Evolutionary conservation across 2,329 filamentous ascomycete species (phyloP).

Genomic region (Pyrenophora seminiperda): DNA sequence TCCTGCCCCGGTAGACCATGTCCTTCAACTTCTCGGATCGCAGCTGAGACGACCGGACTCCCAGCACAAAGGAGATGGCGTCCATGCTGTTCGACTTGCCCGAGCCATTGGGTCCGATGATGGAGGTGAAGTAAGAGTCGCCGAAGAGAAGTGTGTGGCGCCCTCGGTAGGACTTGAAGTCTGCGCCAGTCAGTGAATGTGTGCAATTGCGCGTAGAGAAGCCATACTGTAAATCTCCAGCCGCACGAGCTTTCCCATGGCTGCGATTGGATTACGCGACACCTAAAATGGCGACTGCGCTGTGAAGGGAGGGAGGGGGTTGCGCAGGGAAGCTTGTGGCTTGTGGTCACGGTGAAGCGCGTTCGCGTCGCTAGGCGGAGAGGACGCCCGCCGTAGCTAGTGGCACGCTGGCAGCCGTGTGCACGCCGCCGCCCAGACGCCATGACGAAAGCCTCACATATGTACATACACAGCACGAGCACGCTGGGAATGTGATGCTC

Average conservation of each 20-base stretch:
- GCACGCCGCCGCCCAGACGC: conserved; percentile 14
- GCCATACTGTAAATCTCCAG: conserved; percentile 87
- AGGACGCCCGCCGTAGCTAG: conserved; percentile 33
- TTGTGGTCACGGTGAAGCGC: conserved; percentile 9
- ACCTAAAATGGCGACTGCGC: conserved; percentile 18
- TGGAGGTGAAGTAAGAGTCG: conserved; percentile 98
- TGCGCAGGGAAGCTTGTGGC: conserved; percentile 7
- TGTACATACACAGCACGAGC: too few species aligned
- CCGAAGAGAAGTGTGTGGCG: conserved; percentile 93
- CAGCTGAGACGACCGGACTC: conserved; percentile 97
- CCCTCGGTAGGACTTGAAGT: conserved; percentile 99
- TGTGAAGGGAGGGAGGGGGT: conserved; percentile 3
- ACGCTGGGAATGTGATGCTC: background rate
- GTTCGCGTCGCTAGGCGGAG: conserved; percentile 21
- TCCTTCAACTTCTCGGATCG: conserved; percentile 93
- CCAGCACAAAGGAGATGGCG: conserved; percentile 97
- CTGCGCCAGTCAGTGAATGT: conserved; percentile 52
- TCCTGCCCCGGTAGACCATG: conserved; percentile 92
- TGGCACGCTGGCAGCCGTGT: conserved; percentile 4
- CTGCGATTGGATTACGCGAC: conserved; percentile 24
- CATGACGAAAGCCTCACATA: conserved; percentile 34
- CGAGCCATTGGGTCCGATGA: conserved; percentile 99
- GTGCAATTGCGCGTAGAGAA: conserved; percentile 7
- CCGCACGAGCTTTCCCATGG: conserved; percentile 93
- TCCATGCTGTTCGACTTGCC: conserved; percentile 99